phyloP scores from a whole-genome alignment of 345 rosid genomes.

The Pistacia vera region DNA sequence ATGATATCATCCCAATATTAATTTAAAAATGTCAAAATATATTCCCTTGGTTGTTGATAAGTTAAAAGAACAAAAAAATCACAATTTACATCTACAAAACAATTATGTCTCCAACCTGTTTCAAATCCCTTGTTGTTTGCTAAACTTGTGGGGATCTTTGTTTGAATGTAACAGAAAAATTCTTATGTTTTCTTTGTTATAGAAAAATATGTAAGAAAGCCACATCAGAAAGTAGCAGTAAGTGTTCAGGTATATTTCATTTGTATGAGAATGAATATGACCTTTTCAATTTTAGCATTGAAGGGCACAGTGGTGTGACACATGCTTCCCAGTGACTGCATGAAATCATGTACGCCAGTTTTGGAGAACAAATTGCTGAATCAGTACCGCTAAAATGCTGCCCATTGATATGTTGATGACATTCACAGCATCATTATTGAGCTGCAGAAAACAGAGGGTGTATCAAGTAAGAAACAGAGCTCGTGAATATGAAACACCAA shows the following conservation, averaged over 20 bases:
- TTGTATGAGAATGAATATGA: neutral
- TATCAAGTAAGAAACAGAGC: neutral
- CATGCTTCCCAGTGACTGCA: neutral
- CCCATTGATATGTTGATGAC: slow-evolving; percentile 90
- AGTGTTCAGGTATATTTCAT: neutral
- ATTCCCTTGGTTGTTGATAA: no score
- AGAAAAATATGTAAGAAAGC: neutral
- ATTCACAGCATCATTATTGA: slow-evolving; percentile 87
- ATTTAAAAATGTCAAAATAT: neutral
- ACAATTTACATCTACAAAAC: neutral
- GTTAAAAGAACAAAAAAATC: no score
- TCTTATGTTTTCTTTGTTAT: no score
- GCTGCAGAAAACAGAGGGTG: slow-evolving; percentile 52
- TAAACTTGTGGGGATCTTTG: neutral
- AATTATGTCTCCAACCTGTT: neutral
- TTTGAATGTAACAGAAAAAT: neutral
- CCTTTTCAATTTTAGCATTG: neutral
- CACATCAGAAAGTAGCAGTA: neutral
- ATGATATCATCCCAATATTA: neutral
- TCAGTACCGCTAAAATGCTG: slow-evolving; percentile 78
- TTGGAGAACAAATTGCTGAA: slow-evolving; percentile 58
- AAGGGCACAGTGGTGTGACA: neutral
- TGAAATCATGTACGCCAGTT: slow-evolving; percentile 25
- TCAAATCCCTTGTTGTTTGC: neutral
- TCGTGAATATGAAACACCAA: neutral